phyloP scores from a whole-genome alignment of 2,329 filamentous ascomycete species.

The Cercospora canescens region DNA sequence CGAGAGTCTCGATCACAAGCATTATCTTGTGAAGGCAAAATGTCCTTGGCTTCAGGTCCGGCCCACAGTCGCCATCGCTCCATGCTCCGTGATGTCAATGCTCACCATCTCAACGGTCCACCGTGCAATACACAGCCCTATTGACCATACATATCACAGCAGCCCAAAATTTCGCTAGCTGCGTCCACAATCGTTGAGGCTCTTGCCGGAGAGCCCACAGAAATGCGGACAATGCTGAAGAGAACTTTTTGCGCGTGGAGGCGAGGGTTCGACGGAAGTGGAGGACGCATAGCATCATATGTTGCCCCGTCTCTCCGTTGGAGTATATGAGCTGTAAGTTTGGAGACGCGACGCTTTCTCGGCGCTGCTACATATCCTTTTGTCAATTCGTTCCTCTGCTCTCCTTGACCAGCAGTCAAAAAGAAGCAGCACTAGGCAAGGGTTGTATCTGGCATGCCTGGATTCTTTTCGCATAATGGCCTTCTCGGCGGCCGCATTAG shows the following conservation, averaged over 20 bases:
- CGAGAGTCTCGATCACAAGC: not conserved
- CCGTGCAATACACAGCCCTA: not conserved
- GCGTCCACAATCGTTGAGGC: not conserved
- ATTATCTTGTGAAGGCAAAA: conserved; percentile 3
- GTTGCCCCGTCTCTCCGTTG: not conserved
- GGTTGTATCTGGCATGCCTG: not conserved
- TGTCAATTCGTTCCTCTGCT: not conserved
- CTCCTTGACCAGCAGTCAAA: not conserved
- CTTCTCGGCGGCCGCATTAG: conserved; percentile 18
- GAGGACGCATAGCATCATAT: conserved; percentile 2
- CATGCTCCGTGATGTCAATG: conserved; percentile 9
- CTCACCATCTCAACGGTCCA: not conserved
- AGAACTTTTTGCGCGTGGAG: conserved; percentile 5
- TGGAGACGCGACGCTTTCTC: not conserved
- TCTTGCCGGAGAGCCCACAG: conserved; percentile 1
- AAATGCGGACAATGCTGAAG: conserved; percentile 1
- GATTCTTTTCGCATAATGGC: conserved; percentile 13
- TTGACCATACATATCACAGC: conserved; percentile 5
- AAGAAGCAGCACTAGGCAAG: not conserved
- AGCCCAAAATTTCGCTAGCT: not conserved
- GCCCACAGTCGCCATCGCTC: not conserved
- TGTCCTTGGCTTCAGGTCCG: not conserved
- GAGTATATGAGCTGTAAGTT: not conserved
- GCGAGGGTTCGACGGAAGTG: not conserved
- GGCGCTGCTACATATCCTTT: not conserved